phyloP scores from a whole-genome alignment of 768 basidiomycete species.

The Clitopilus hobsonii region DNA sequence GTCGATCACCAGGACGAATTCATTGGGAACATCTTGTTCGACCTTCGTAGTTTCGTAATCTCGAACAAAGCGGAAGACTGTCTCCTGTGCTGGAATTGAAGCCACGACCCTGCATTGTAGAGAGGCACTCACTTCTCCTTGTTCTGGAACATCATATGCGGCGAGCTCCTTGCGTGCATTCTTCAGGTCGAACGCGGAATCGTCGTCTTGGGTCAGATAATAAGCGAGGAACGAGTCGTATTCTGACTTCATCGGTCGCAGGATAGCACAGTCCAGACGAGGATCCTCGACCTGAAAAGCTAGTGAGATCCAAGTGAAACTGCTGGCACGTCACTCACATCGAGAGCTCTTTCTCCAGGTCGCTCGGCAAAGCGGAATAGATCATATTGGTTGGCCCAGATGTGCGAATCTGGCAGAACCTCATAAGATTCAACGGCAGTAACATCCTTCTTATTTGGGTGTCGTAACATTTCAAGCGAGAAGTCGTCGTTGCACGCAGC shows the following conservation, averaged over 20 bases:
- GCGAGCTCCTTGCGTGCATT: conserved; percentile 38
- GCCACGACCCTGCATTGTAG: not conserved
- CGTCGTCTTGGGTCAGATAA: conserved; percentile 76
- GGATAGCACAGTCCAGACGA: conserved; percentile 77
- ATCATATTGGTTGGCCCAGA: conserved; percentile 90
- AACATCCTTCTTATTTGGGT: conserved; percentile 76
- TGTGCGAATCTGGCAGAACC: conserved; percentile 76
- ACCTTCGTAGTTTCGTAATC: conserved; percentile 88
- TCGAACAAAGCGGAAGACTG: conserved; percentile 70
- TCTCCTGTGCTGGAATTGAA: conserved; percentile 39
- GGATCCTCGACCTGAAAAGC: conserved; percentile 69
- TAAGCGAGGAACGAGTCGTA: conserved; percentile 86
- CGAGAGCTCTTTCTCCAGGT: conserved; percentile 71
- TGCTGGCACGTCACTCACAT: conserved; percentile 50
- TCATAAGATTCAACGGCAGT: conserved; percentile 80
- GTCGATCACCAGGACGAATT: conserved; percentile 74
- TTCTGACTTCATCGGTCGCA: conserved; percentile 85
- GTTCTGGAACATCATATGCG: conserved; percentile 44
- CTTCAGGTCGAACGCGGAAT: conserved; percentile 64
- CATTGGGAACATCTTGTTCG: conserved; percentile 82
- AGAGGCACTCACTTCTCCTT: conserved; percentile 44
- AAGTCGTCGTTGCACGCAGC: conserved; percentile 55
- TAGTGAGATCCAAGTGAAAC: too few relatives aligned
- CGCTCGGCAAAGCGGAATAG: conserved; percentile 82
- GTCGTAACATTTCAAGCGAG: conserved; percentile 53